Conservation (phyloP, 495 filamentous ascomycete genomes). For the Eremomyces bilateralis region DNA sequence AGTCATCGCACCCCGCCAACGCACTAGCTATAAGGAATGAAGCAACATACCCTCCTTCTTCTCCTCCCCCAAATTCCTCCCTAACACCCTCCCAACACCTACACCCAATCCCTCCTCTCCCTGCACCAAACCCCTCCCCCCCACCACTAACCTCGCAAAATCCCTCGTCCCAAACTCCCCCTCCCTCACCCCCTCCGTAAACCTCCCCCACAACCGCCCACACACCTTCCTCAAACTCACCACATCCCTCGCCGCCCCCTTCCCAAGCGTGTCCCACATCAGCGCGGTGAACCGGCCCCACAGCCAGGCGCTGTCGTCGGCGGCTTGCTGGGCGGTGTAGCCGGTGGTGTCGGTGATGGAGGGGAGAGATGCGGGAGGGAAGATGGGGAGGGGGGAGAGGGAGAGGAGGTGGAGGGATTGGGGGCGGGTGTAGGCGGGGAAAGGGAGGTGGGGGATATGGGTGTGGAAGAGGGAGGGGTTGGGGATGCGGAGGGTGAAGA, state of each 20-base stretch:
- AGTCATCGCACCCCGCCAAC: no score
- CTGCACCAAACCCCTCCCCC: slow-evolving; percentile 52
- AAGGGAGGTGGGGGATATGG: slow-evolving; percentile 56
- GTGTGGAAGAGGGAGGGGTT: slow-evolving; percentile 48
- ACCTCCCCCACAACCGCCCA: slow-evolving; percentile 42
- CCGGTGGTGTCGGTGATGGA: slow-evolving; percentile 11
- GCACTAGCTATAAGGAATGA: no score
- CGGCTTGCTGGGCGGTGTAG: slow-evolving; percentile 29
- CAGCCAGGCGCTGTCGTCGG: slow-evolving; percentile 27
- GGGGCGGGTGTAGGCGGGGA: slow-evolving; percentile 62
- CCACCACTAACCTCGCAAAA: slow-evolving; percentile 60
- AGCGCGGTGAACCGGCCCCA: slow-evolving; percentile 60
- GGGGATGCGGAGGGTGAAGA: slow-evolving; percentile 60
- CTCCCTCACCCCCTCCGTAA: slow-evolving; percentile 40
- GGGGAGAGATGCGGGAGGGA: slow-evolving; percentile 17
- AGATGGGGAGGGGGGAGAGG: slow-evolving; percentile 24
- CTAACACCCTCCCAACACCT: slow-evolving; percentile 48
- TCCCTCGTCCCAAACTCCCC: slow-evolving; percentile 50
- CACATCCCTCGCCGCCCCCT: slow-evolving; percentile 41
- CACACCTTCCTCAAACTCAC: slow-evolving; percentile 34
- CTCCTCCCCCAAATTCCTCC: slow-evolving; percentile 18
- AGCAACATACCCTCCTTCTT: no score
- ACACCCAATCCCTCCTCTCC: slow-evolving; percentile 48
- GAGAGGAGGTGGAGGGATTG: slow-evolving; percentile 57
- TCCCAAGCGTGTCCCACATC: slow-evolving; percentile 50